Evolutionary conservation across 225 moss, liverwort and hornwort species (phyloP).

Genomic region (Pseudoscleropodium purum): DNA sequence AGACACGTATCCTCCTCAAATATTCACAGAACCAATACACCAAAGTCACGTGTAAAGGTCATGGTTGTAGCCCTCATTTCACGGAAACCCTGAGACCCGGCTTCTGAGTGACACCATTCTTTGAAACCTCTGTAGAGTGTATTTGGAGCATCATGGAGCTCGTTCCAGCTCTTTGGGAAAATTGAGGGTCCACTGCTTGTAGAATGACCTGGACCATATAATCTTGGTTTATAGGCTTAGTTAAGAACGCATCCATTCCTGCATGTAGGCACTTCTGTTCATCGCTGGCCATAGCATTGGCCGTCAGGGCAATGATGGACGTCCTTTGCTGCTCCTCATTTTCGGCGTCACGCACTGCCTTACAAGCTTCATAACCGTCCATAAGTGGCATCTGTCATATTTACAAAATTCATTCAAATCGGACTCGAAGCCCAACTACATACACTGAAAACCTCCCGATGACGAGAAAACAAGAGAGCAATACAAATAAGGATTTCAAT

Average conservation of each 20-base stretch:
- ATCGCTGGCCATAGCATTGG: slow-evolving; percentile 82
- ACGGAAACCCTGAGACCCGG: slow-evolving; percentile 9
- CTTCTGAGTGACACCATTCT: slow-evolving; percentile 12
- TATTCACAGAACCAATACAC: not conserved
- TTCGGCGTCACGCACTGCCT: slow-evolving; percentile 52
- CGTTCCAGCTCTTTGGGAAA: not conserved
- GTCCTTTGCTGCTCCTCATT: slow-evolving; percentile 51
- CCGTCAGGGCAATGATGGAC: slow-evolving; percentile 64
- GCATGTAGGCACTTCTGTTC: slow-evolving; percentile 59
- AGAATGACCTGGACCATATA: slow-evolving; percentile 58
- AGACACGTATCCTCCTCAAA: not conserved
- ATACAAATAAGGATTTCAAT: not conserved
- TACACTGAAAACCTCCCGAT: not conserved
- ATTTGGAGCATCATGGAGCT: slow-evolving; percentile 6
- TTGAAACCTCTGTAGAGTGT: slow-evolving; percentile 3
- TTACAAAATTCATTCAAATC: not conserved
- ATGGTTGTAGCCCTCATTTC: not conserved
- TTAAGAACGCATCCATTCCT: slow-evolving; percentile 83
- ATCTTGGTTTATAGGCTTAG: slow-evolving; percentile 70
- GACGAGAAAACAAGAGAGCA: not conserved
- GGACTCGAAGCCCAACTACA: not conserved
- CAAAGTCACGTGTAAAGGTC: not conserved
- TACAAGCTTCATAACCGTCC: slow-evolving; percentile 72
- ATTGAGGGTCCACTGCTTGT: slow-evolving; percentile 10
- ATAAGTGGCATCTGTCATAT: slow-evolving; percentile 68